Conservation (phyloP, 2,329 filamentous ascomycete genomes). For the Ophiostoma sp. region DNA sequence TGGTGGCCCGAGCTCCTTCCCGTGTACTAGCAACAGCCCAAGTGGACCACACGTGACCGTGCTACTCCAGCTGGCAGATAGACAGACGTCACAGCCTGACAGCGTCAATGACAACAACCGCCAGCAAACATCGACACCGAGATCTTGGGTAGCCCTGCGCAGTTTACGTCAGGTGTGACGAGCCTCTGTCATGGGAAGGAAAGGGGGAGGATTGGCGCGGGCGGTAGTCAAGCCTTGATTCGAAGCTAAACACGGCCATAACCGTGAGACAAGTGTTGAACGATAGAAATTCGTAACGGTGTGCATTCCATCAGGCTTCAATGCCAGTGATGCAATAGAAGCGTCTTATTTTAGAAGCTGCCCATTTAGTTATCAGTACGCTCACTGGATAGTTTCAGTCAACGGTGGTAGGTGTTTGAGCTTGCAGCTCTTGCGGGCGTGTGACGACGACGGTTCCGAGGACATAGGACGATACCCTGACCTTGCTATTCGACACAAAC, state of each 20-base stretch:
- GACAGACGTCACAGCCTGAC: not conserved
- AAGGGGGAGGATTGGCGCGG: not conserved
- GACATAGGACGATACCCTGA: too few species aligned
- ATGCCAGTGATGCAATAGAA: too few species aligned
- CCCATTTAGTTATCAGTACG: too few species aligned
- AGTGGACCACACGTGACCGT: conserved; percentile 1
- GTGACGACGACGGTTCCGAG: too few species aligned
- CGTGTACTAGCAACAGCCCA: conserved; percentile 18
- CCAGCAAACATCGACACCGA: not conserved
- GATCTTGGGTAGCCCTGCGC: too few species aligned
- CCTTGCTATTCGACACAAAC: too few species aligned
- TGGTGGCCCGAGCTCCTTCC: conserved; percentile 26
- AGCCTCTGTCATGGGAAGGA: too few species aligned
- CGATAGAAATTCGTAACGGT: not conserved
- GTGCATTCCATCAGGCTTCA: not conserved
- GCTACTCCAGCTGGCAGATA: not conserved
- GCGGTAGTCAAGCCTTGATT: not conserved
- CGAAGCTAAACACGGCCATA: not conserved
- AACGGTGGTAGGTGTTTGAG: too few species aligned
- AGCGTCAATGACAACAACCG: not conserved
- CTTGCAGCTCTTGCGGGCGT: too few species aligned
- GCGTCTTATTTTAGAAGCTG: too few species aligned
- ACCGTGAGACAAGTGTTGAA: not conserved
- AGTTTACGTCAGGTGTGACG: too few species aligned
- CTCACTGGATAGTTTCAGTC: too few species aligned